Base-by-base conservation (phyloP, 2,329 filamentous ascomycete genomes). In the Fusarium sacchari region DNA sequence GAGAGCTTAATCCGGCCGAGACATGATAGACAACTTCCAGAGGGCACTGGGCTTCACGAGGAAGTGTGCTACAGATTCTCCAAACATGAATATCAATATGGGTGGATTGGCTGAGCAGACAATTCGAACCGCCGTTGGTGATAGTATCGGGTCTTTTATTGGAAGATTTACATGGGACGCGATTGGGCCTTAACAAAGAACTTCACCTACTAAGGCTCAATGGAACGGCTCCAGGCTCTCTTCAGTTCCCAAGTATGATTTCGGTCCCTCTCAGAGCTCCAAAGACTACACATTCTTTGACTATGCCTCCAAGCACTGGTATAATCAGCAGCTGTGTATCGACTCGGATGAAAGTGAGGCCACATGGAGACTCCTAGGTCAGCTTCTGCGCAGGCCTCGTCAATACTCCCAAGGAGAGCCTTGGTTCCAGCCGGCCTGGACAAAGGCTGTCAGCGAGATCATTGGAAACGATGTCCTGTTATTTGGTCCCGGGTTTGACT, bases 311-410 rank as follows among this genome's bases (percentile, higher is more conserved):
- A 14, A 26, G 1, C n/a, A 55, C 7, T 71, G 65, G 60, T 52
- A 32, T 7, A 26, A 22, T 7, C 66, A 65, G 15, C 47, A 18
- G 6, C 44, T 39, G 4, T 9, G 11, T 17, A 22, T 58, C 7
- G 15, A 36, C 5, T 17, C 17, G 3, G 15, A 1, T 5, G 17
- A 30, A 0, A 30, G 42, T 2, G 18, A n/a, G 9, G 20, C 12
- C 22, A 58, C 49, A 8, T 69, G 68, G 65, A 55, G 36, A 13
- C 39, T 55, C 3, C 44, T 69, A 6, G 36, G 60, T 6, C 43
- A 36, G 10, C n/a, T 71, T 22, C 11, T 61, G 7, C 56, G n/a
- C 20, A n/a, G 17, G 15, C 47, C 47, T 6, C 47, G 30, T 18
- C 15, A 34, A 24, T 26, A 53, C 2, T 11, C 28, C 3, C 32